Evolutionary conservation across 2,329 filamentous ascomycete species (phyloP).

Genomic region (Ambrosiella cleistominuta): DNA sequence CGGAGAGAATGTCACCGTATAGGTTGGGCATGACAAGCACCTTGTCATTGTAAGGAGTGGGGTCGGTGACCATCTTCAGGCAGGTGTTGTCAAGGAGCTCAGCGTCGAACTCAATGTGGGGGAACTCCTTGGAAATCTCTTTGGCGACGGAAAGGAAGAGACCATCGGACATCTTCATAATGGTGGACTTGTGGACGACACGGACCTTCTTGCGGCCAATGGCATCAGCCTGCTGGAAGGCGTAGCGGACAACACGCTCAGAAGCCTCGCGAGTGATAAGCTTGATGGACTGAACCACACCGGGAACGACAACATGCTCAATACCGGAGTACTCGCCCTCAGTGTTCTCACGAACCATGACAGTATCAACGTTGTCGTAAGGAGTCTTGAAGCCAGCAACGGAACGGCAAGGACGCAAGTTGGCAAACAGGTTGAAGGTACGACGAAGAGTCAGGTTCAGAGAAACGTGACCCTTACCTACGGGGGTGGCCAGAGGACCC

Average conservation of each 20-base stretch:
- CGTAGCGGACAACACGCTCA: slow-evolving; percentile 89
- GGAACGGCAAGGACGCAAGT: slow-evolving; percentile 92
- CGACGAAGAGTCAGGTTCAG: slow-evolving; percentile 96
- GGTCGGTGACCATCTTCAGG: slow-evolving; percentile 96
- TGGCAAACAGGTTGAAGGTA: slow-evolving; percentile 99
- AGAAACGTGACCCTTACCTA: slow-evolving; percentile 97
- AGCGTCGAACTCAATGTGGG: slow-evolving; percentile 85
- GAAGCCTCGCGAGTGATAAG: slow-evolving; percentile 90
- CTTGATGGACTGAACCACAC: slow-evolving; percentile 98
- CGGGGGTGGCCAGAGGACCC: slow-evolving; percentile 88
- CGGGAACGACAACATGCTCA: slow-evolving; percentile 94
- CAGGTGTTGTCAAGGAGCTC: slow-evolving; percentile 99
- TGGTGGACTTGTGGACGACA: slow-evolving; percentile 98
- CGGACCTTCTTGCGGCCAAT: slow-evolving; percentile 91
- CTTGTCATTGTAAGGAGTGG: slow-evolving; percentile 95
- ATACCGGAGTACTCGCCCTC: slow-evolving; percentile 99
- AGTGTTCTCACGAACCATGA: slow-evolving; percentile 97
- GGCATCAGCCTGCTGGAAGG: slow-evolving; percentile 92
- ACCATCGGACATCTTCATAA: slow-evolving; percentile 99
- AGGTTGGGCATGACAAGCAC: slow-evolving; percentile 96
- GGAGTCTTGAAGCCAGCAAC: slow-evolving; percentile 97
- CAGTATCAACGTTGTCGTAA: slow-evolving; percentile 91
- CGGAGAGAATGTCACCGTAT: slow-evolving; percentile 97
- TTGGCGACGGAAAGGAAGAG: slow-evolving; percentile 82
- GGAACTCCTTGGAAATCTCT: slow-evolving; percentile 87